Evolutionary conservation across 1,284 basidiomycete genomes (phyloP), one percentile per base, ranked within the genome.

Genomic region (Fomes fomentarius): DNA sequence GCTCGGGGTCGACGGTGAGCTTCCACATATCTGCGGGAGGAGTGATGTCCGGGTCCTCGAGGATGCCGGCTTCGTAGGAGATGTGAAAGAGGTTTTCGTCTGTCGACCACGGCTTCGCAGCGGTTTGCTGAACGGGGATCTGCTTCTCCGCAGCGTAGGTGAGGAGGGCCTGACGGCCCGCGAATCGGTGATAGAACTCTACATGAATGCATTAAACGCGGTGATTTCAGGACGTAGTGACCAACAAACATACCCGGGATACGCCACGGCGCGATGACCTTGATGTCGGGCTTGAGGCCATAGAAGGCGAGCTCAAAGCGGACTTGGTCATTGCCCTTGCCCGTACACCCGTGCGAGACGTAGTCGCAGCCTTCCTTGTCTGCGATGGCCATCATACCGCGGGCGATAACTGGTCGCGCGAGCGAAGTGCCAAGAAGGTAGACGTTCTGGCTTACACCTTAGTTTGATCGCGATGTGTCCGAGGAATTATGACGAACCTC

Each of bases 11-110:
- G 60, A 83, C 81, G 60, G 94, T 98, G 64, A 99, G 87, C 75
- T 98, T 98, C 96, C 97, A 99, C 96, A 99, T 99, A 80, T 99
- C 96, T n/a, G 76, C 74, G 26, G 96, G 96, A 52, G 97, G 96
- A 9, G 95, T 98, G 60, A 81, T 89, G 81, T 97, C 85, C 64
- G 96, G 96, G 73, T 99, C 93, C 74, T 99, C 97, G 61, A 99
- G 88, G 72, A 99, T 98, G 54, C 96, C 96, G 28, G 96, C 96
- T 76, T 99, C 96, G 78, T 98, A 99, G 21, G 96, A 99, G 74
- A 98, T 99, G 81, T 99, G 96, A 89, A 97, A 98, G 52, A 99
- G 81, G 79, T 99, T 99, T 78, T 98, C 97, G 74, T 98, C 94
- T 14, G 96, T 99, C 10, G 96, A 98, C 97, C 97, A 99, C 33